Evolutionary conservation across 202 grass and related monocot species (phyloP), one percentile per base, ranked within the genome.

Genomic region (Dendrocalamus latiflorus): DNA sequence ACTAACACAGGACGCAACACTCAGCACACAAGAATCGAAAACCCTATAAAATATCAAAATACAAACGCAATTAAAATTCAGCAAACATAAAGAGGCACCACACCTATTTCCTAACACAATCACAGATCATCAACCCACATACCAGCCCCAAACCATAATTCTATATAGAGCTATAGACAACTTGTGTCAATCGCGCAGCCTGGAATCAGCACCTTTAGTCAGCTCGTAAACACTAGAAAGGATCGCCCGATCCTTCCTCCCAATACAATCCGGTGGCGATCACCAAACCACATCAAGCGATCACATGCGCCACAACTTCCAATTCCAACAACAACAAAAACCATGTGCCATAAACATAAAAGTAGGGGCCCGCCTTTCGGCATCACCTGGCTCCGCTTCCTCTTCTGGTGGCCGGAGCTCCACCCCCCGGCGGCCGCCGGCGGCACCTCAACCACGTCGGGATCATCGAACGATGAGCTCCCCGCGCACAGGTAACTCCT

Each of bases 371-470:
- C 20, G 53, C 17, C 21, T 42, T 84, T 68, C 45, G 18, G 65
- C 30, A 56, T 78, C 83, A 97, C 94, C 89, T 93, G 88, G 54
- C 54, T 83, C 70, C 89, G 67, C 63, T 90, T 94, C 67, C 83
- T 86, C 75, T 93, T 93, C 80, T 90, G 87, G 49, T 90, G 87
- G 76, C 78, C 74, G 20, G 91, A 73, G 81, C 67, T 55, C 87
- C 89, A 88, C 11, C 83, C 84, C 34, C 70, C 82, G 30, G 93
- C 76, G 53, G 79, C 25, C 0, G 85, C 75, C 68, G 91, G 66
- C 1, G 91, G 75, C 38, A 97, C 63, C 87, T 97, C 94, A 25
- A 97, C 77, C 53, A 97, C 80, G 30, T 94, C 94, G 24, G 84
- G 87, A 55, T 97, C 91, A 39, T 93, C 88, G 71, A 82, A 91